phyloP scores from a whole-genome alignment of 345 rosid genomes.

The Salix exigua region DNA sequence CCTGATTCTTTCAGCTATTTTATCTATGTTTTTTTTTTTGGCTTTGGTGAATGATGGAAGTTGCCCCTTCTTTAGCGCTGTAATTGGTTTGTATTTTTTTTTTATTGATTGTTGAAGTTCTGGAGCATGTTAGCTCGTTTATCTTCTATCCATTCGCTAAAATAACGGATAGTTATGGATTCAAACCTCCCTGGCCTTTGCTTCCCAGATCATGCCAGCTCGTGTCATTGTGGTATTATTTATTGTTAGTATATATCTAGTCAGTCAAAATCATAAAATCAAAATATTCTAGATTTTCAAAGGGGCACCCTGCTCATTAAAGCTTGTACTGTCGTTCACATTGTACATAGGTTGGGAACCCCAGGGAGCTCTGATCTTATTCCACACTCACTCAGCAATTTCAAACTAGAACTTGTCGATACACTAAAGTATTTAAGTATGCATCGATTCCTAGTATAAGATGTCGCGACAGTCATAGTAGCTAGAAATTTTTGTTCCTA shows the following conservation, averaged over 20 bases:
- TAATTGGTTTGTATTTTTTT: background rate
- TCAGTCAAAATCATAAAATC: no score
- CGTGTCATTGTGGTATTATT: background rate
- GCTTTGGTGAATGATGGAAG: no score
- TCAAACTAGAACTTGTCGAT: background rate
- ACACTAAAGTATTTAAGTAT: background rate
- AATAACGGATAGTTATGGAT: background rate
- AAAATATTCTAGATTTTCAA: no score
- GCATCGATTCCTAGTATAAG: background rate
- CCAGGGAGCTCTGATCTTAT: background rate
- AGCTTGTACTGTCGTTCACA: background rate
- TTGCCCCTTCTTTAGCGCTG: background rate
- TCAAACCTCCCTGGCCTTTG: background rate
- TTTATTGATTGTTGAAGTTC: background rate
- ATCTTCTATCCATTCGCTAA: background rate
- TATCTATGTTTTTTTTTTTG: background rate
- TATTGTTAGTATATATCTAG: no score
- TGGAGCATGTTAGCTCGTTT: background rate
- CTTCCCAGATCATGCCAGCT: background rate
- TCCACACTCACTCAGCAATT: background rate
- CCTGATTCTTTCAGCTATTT: background rate
- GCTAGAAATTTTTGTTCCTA: background rate
- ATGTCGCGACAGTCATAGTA: background rate
- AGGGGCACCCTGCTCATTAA: no score
- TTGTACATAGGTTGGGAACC: background rate